Percentiles rank a stretch among this genome's conserved stretches.
These are phyloP conservation scores for Serendipita vermifera DNA, from an alignment of 768 basidiomycete species.

Conservation along the genomic window DNA sequence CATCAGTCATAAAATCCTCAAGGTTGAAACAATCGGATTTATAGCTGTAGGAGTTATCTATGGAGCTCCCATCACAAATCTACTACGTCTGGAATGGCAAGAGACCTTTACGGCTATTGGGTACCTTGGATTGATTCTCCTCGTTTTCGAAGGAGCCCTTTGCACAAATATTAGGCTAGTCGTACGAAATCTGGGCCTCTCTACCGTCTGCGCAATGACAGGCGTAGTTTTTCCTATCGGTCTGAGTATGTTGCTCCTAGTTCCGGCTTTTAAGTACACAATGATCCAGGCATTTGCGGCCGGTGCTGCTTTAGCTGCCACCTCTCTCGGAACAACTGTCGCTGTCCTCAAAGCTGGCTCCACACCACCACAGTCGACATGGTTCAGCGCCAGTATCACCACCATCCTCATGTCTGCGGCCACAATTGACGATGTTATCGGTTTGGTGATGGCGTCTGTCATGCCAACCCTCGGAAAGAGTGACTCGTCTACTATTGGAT, in stretches of 20 bases:
- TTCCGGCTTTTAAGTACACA: slow-evolving; percentile 28
- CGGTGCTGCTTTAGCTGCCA: slow-evolving; percentile 49
- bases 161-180: slow-evolving; percentile 36
- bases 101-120: slow-evolving; percentile 25
- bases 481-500: slow-evolving; percentile 18
- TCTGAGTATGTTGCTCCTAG: slow-evolving; percentile 34
- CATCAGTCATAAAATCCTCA: slow-evolving; percentile 28
- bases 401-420: slow-evolving; percentile 49
- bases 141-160: slow-evolving; percentile 41
- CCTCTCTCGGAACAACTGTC: slow-evolving; percentile 57
- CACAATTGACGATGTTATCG: slow-evolving; percentile 50
- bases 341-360: slow-evolving; percentile 31
- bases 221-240: slow-evolving; percentile 42
- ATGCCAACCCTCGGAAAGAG: slow-evolving; percentile 29
- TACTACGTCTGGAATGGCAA: slow-evolving; percentile 32
- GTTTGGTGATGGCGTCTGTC: slow-evolving; percentile 45
- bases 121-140: slow-evolving; percentile 29
- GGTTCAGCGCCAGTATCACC: slow-evolving; percentile 39
- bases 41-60: slow-evolving; percentile 43
- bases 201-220: slow-evolving; percentile 35
- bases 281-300: slow-evolving; percentile 42
- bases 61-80: slow-evolving; percentile 36
- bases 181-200: slow-evolving; percentile 34
- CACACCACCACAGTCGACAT: slow-evolving; percentile 12
- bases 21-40: slow-evolving; percentile 40